Base-by-base conservation (phyloP, 2,329 filamentous ascomycete species). In the Talaromyces rugulosus region DNA sequence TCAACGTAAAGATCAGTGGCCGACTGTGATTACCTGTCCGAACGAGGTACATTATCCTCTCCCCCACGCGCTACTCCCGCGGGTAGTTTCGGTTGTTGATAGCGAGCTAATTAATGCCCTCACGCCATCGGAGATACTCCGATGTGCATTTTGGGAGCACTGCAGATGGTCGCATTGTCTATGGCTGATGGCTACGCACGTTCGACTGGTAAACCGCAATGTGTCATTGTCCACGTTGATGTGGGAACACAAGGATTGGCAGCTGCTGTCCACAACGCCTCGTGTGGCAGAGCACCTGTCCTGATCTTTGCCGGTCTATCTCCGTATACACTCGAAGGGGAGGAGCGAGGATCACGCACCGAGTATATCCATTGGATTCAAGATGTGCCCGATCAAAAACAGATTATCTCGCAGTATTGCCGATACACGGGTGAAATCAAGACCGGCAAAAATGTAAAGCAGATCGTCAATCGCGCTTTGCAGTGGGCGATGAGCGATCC, bases 331-430 rank as follows among this genome's bases (percentile, higher is more conserved):
- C 82, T 88, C 33, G 89, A 92, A 68, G 90, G 90, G 16, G 90
- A 94, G 75, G 85, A 89, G 77, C 83, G 88, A 0, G 90, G 90
- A 12, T 88, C 84, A n/a, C 82, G 90, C 59, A 92, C 89, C 1
- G 91, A 94, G 75, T 93, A 91, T 72, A 93, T 92, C 67, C 90
- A 94, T 73, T 94, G 90, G 89, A 89, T 93, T 34, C 90, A 94
- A 70, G 89, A 94, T 74, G 88, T 92, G 2, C 90, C 89, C 0
- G 89, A 94, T 69, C 91, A 94, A 74, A 91, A 89, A 73, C 84
- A 87, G 69, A 93, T 96, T 63, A 80, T 96, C 3, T 81, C 85
- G 0, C 92, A 96, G 77, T 96, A 96, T 75, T 96, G 92, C 73
- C 85, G 92, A 9, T 96, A 95, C 70, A 79, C 88, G 0, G 91